A percentile compares a stretch with the other conserved stretches of the same genome.
Conservation (phyloP, 1,284 basidiomycete genomes). For the Inonotus hispidus region DNA sequence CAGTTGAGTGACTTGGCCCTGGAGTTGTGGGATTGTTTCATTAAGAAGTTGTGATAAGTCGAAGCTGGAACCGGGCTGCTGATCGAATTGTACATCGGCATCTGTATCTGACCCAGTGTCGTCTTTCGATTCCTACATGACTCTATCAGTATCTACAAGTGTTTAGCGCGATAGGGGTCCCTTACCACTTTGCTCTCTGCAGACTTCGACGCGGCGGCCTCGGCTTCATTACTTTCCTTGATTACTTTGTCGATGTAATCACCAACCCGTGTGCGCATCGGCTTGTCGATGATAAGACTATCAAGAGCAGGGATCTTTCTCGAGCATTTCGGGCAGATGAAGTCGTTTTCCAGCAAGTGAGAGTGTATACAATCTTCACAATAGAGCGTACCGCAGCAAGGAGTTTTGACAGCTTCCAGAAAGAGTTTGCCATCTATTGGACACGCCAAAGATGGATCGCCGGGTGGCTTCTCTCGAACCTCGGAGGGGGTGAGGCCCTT, state of each 20-base stretch:
- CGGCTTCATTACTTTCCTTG: constrained; percentile 73
- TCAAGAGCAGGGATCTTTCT: constrained; percentile 84
- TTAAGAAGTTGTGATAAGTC: constrained; percentile 68
- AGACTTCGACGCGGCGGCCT: constrained; percentile 36
- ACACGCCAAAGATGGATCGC: constrained; percentile 75
- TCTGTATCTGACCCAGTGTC: constrained; percentile 28
- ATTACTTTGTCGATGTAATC: constrained; percentile 83
- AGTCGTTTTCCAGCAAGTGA: constrained; percentile 87
- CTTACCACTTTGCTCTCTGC: constrained; percentile 20
- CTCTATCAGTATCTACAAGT: not conserved
- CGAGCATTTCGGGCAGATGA: constrained; percentile 84
- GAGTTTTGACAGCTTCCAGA: constrained; percentile 85
- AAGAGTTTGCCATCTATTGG: constrained; percentile 87
- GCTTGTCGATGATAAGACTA: constrained; percentile 75
- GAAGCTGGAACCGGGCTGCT: constrained; percentile 51
- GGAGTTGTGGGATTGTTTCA: constrained; percentile 69
- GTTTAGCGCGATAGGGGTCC: constrained; percentile 19
- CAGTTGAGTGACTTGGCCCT: constrained; percentile 72
- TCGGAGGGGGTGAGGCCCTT: constrained; percentile 81
- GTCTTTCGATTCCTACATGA: constrained; percentile 8
- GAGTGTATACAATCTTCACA: constrained; percentile 96
- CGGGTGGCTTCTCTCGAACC: constrained; percentile 77
- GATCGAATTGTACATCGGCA: constrained; percentile 61
- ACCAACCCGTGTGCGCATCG: constrained; percentile 66
- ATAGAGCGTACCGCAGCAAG: constrained; percentile 85